Conservation (phyloP, 2,329 filamentous ascomycete species). For the Emmonsiellopsis sp. region DNA sequence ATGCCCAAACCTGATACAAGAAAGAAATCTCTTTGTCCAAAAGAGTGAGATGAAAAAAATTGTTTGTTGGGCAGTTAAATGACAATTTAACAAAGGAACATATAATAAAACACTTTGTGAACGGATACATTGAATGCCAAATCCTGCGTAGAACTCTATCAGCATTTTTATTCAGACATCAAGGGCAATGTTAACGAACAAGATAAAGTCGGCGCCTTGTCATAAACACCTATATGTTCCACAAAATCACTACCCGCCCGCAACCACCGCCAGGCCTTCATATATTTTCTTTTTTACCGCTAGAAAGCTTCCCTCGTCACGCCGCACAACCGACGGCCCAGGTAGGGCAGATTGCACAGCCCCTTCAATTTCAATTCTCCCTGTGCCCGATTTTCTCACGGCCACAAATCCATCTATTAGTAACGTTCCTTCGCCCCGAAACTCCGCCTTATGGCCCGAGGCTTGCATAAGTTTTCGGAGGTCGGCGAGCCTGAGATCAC, state of each 20-base stretch:
- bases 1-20: not conserved
- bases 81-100: conserved; percentile 4
- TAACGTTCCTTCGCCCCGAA: conserved; percentile 83
- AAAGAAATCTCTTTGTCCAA: not conserved
- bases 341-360: conserved; percentile 47
- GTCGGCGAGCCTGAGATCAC: conserved; percentile 82
- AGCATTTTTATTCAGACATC: not conserved
- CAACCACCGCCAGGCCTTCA: conserved; percentile 83
- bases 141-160: not conserved
- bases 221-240: conserved; percentile 5
- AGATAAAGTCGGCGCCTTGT: conserved; percentile 29
- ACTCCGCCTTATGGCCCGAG: conserved; percentile 79
- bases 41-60: not conserved
- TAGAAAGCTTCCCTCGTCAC: conserved; percentile 62
- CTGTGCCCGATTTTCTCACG: conserved; percentile 79
- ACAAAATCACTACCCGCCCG: conserved; percentile 46
- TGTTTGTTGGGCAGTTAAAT: not conserved
- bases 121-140: not conserved
- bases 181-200: conserved; percentile 22
- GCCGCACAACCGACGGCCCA: conserved; percentile 33
- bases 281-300: conserved; percentile 88
- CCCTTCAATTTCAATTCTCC: conserved; percentile 78
- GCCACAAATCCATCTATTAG: conserved; percentile 82
- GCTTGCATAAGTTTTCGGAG: conserved; percentile 73
- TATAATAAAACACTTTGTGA: conserved; percentile 3